These are phyloP conservation scores for Suillus subluteus DNA, from an alignment of 768 basidiomycete species.

Conservation along the genomic window DNA sequence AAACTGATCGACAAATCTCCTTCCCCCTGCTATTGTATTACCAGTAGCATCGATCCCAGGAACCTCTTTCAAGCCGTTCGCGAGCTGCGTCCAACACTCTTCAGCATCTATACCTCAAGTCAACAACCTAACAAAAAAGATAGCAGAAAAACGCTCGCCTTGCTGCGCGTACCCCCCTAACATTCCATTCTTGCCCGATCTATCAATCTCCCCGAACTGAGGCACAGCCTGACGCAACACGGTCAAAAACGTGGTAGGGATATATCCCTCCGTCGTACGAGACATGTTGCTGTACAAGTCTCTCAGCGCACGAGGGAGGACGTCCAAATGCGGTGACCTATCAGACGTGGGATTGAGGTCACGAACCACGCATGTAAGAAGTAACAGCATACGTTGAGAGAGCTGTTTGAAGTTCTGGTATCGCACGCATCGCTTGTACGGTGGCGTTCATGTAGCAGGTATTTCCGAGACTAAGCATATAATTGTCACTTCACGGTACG, in stretches of 20 bases:
- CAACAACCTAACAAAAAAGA: not conserved
- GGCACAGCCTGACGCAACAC: slow-evolving; percentile 79
- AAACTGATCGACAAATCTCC: slow-evolving; percentile 78
- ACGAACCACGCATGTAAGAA: not conserved
- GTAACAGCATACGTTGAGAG: slow-evolving; percentile 54
- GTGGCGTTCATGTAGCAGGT: slow-evolving; percentile 99
- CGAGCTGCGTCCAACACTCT: slow-evolving; percentile 82
- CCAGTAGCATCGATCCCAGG: slow-evolving; percentile 45
- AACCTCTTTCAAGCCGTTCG: slow-evolving; percentile 73
- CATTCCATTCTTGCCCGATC: slow-evolving; percentile 41
- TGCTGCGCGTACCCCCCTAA: slow-evolving; percentile 78
- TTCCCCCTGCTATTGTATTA: slow-evolving; percentile 34
- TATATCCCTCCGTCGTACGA: slow-evolving; percentile 73
- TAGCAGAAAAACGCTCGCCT: slow-evolving; percentile 34
- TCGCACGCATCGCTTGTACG: slow-evolving; percentile 89
- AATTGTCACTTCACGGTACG: not conserved
- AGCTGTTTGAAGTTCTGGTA: slow-evolving; percentile 85
- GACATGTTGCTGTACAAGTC: slow-evolving; percentile 76
- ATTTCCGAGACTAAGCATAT: slow-evolving; percentile 70
- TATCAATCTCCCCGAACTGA: slow-evolving; percentile 83
- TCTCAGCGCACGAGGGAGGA: slow-evolving; percentile 56
- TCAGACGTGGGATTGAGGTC: not conserved
- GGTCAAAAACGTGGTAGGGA: slow-evolving; percentile 69
- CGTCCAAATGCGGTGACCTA: slow-evolving; percentile 44
- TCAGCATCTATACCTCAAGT: slow-evolving; percentile 69